Evolutionary conservation across 2,329 filamentous ascomycete species (phyloP), one percentile per base, ranked within the genome.

Genomic region (Fusarium tanahbumbuense): DNA sequence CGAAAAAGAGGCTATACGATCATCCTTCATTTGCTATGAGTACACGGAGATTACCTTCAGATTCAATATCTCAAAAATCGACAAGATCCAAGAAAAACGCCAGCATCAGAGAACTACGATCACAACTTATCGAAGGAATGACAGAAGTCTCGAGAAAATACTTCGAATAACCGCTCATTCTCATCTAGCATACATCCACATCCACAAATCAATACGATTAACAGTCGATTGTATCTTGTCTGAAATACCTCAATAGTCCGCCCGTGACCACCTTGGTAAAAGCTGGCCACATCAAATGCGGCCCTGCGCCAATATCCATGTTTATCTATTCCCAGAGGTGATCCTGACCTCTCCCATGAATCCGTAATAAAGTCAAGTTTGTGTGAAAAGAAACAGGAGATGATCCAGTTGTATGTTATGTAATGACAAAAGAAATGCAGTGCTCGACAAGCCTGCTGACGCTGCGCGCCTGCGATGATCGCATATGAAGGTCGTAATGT

Each of bases 381-480:
- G 47, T 34, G 58, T 58, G 62, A 63, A 66, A 60, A 70, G 49
- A 56, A 64, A 59, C 48, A 69, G 70, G 55, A 65, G 60, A 67
- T 58, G 61, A 68, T 73, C 71, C 71, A 70, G 73, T 57, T 70
- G 62, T 46, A 65, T 60, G 67, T 52, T 46, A 64, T 62, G 67
- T 56, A 67, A 70, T 66, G 54, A 74, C 73, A 75, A 75, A 75
- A 64, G 65, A 72, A 74, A 74, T 49, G 46, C 41, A 61, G 47
- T 30, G 18, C 20, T 41, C 54, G 32, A 18, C 16, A 37, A 37
- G 34, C 34, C 64, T 52, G 34, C 32, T 64, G 62, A 67, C n/a
- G 45, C 32, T 56, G 60, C 41, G 66, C 44, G 55, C 41, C 45
- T 27, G 64, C 56, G 71, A 66, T 52, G 42, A 50, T 61, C 50